Conservation (phyloP, 1,139 yeast genomes). For the Diutina ranongensis region DNA sequence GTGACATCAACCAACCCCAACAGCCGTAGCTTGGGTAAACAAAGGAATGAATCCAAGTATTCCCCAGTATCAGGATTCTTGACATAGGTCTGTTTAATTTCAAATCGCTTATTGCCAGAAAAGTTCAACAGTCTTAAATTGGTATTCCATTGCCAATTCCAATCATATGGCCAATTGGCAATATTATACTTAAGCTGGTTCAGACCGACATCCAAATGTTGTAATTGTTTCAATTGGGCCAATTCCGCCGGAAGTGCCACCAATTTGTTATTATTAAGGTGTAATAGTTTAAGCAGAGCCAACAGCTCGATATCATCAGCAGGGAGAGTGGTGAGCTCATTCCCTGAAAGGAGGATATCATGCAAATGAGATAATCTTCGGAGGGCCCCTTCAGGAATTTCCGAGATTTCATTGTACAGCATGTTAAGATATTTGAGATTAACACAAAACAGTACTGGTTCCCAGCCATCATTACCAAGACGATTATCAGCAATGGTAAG, state of each 20-base stretch:
- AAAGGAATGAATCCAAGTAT: conserved; percentile 68
- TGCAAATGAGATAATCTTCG: conserved; percentile 45
- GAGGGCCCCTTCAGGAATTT: conserved; percentile 66
- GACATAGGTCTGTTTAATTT: conserved; percentile 55
- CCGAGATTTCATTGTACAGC: conserved; percentile 75
- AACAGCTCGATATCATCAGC: conserved; percentile 72
- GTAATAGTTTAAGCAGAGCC: conserved; percentile 46
- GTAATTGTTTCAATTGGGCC: conserved; percentile 52
- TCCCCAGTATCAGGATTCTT: conserved; percentile 35
- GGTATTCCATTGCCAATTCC: conserved; percentile 92
- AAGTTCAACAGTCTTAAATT: conserved; percentile 73
- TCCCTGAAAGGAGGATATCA: conserved; percentile 78
- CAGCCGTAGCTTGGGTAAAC: conserved; percentile 56
- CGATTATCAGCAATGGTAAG: conserved; percentile 71
- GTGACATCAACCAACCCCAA: conserved; percentile 94
- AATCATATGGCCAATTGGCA: conserved; percentile 89
- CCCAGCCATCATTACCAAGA: conserved; percentile 67
- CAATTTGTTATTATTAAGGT: conserved; percentile 73
- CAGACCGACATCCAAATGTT: conserved; percentile 81
- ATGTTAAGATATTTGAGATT: conserved; percentile 59
- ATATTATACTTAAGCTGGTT: conserved; percentile 86
- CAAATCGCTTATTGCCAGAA: conserved; percentile 87
- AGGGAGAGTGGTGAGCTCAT: conserved; percentile 66
- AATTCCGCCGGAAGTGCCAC: conserved; percentile 86
- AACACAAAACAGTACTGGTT: conserved; percentile 47